These are phyloP conservation scores for Heritiera littoralis DNA, from an alignment of 345 rosid species.

Conservation along the genomic window DNA sequence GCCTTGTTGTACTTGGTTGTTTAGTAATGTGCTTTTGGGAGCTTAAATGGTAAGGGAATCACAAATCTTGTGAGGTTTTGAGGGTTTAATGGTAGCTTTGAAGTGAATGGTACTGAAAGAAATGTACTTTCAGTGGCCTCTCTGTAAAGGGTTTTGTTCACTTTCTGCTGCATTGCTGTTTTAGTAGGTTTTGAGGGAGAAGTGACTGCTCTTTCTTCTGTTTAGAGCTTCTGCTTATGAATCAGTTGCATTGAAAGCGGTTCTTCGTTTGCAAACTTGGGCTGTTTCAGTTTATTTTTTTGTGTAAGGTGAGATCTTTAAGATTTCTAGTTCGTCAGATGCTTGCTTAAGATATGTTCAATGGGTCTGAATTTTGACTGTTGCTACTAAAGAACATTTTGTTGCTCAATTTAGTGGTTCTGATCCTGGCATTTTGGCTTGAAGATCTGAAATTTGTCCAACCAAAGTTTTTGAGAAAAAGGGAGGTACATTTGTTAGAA, in stretches of 20 bases:
- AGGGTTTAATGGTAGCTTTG: neutral
- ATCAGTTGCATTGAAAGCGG: neutral
- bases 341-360: conserved; percentile 7
- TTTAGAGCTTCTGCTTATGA: conserved; percentile 1
- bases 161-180: conserved; percentile 7
- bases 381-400: neutral
- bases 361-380: neutral
- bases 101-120: neutral
- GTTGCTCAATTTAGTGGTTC: neutral
- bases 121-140: neutral
- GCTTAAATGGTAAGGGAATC: conserved; percentile 11
- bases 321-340: neutral
- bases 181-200: neutral
- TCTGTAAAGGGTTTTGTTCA: neutral
- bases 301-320: conserved; percentile 20
- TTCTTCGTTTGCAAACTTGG: conserved; percentile 7
- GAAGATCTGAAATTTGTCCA: neutral
- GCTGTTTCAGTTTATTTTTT: conserved; percentile 10
- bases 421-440: conserved; percentile 11
- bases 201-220: neutral
- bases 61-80: neutral
- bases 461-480: too few relatives aligned
- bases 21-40: neutral
- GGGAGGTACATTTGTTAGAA: neutral
- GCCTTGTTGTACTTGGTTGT: neutral